A percentile compares a stretch with the other conserved stretches of the same genome.
phyloP scores from a whole-genome alignment of 106 monocot species.

The Xerophyta viscosa region DNA sequence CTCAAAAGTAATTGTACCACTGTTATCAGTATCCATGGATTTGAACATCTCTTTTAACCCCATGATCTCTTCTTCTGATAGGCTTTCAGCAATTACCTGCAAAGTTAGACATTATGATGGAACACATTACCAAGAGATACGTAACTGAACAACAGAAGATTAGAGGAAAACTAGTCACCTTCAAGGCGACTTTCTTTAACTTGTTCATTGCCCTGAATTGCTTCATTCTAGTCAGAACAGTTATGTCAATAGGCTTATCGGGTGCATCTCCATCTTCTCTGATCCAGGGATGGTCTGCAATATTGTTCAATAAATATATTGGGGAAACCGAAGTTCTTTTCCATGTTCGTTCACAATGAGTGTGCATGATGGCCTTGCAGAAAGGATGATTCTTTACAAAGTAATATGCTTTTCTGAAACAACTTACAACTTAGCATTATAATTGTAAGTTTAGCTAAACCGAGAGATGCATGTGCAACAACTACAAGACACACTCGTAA shows the following conservation, averaged over 20 bases:
- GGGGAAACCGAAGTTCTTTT: too few species aligned
- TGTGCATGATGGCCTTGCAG: too few species aligned
- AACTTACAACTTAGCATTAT: too few species aligned
- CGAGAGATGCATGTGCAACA: too few species aligned
- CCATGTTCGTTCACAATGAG: too few species aligned
- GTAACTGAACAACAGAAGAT: not conserved
- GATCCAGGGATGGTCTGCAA: slow-evolving; percentile 55
- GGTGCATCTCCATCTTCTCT: slow-evolving; percentile 39
- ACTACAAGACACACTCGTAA: too few species aligned
- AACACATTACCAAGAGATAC: not conserved
- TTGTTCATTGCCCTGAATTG: slow-evolving; percentile 52
- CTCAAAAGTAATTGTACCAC: slow-evolving; percentile 67
- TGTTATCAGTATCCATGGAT: slow-evolving; percentile 66
- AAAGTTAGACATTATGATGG: not conserved
- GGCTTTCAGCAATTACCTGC: slow-evolving; percentile 83
- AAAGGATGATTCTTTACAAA: too few species aligned
- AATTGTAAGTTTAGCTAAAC: too few species aligned
- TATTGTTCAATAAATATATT: not conserved
- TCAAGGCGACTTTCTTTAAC: slow-evolving; percentile 58
- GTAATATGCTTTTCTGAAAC: too few species aligned
- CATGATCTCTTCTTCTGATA: slow-evolving; percentile 80
- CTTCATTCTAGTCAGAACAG: slow-evolving; percentile 52
- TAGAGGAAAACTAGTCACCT: slow-evolving; percentile 18
- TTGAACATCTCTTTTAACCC: slow-evolving; percentile 77
- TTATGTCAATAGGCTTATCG: slow-evolving; percentile 41